Evolutionary conservation across 345 rosid genomes (phyloP), one percentile per base, ranked within the genome.

Genomic region (Limnanthes douglasii): DNA sequence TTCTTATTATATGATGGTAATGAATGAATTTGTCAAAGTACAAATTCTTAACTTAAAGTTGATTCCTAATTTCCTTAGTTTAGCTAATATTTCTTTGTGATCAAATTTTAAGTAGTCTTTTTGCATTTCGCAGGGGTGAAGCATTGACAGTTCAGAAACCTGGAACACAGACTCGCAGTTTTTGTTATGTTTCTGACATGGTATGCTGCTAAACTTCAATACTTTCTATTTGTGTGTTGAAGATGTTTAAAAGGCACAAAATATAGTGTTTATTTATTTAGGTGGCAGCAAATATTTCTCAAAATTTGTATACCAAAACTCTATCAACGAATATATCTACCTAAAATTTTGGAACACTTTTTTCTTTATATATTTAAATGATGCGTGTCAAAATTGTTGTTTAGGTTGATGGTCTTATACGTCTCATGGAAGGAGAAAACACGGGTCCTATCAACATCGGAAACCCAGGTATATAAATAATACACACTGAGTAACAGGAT

Each of bases 391-490:
- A 20, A 18, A 40, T 21, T 45, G 4, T 16, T 15, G n/a, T n/a
- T 16, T 33, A 80, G 93, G 86, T 90, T 45, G 96, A 84, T 43
- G 98, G 96, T 27, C 98, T 90, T 28, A 66, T 90, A 41, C 75
- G 86, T 39, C 94, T 90, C 53, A 84, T 90, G 98, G 94, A 70
- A 53, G 95, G 95, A 50, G 86, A 74, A 20, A 53, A 90, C 60
- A 90, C 96, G 21, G 93, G 98, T 12, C 98, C 98, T 10, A 75
- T 90, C 74, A 90, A 90, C 64, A 60, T 90, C 12, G 98, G 98
- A 50, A 90, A 90, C 59, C 98, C 96, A 68, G 97, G 95, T 82
- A 39, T 2, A 26, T 6, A 35, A 0, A 13, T 11, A 6, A 18
- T 1, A 37, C 28, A 51, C 8, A 20, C 8, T 3, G 28, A 34